Evolutionary conservation across 192 early-diverging fungal species (phyloP).

Genomic region (Linderina pennispora): DNA sequence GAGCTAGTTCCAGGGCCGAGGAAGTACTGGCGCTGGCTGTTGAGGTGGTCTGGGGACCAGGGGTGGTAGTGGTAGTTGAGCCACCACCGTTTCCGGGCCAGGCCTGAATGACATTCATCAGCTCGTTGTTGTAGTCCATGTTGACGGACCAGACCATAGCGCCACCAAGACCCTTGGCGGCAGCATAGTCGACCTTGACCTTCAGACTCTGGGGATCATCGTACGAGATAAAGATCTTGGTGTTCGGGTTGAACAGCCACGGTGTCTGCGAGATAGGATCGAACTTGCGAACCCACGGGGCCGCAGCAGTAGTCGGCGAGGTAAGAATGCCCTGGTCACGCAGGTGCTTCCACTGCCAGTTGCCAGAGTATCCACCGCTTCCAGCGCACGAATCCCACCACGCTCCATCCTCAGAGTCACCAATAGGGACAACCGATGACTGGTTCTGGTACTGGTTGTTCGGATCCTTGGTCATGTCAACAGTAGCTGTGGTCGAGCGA

Average conservation of each 20-base stretch:
- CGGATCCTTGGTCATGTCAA: constrained; percentile 23
- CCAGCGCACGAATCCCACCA: constrained; percentile 52
- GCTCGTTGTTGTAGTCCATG: constrained; percentile 50
- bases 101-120: constrained; percentile 30
- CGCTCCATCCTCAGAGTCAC: constrained; percentile 50
- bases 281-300: constrained; percentile 56
- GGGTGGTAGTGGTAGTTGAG: not conserved
- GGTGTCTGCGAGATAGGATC: constrained; percentile 54
- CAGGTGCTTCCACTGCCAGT: constrained; percentile 59
- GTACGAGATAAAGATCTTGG: constrained; percentile 57
- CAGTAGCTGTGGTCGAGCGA: constrained; percentile 15
- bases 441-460: not conserved
- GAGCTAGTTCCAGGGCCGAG: too few species aligned
- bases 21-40: not conserved
- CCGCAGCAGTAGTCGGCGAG: constrained; percentile 37
- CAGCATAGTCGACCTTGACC: constrained; percentile 52
- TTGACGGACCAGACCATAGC: constrained; percentile 51
- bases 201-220: constrained; percentile 56
- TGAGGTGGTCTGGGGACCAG: not conserved
- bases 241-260: constrained; percentile 60
- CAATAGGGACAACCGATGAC: constrained; percentile 20
- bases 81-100: constrained; percentile 7
- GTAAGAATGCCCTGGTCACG: constrained; percentile 48
- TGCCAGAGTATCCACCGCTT: constrained; percentile 42
- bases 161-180: constrained; percentile 49